Percentiles rank a stretch among this genome's conserved stretches.
phyloP scores from a whole-genome alignment of 2,329 filamentous ascomycete species.

The Xylariales sp. region DNA sequence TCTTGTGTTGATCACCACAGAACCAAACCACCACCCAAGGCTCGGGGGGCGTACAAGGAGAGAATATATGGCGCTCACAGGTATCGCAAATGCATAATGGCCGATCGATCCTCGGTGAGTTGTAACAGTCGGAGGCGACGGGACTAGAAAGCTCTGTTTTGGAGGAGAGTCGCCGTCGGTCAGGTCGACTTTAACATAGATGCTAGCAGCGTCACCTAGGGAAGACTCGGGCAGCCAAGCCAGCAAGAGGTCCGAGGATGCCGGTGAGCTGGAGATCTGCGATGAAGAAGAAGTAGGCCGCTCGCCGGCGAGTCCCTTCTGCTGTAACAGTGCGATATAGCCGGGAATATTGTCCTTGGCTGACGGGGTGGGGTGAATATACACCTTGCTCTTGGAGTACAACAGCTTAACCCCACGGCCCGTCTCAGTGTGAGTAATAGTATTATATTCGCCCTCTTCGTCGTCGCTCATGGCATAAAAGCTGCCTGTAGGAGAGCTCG shows the following conservation, averaged over 20 bases:
- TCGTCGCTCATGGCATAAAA: conserved; percentile 98
- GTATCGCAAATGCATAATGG: conserved; percentile 90
- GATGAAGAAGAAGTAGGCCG: conserved; percentile 59
- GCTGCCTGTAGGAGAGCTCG: conserved; percentile 81
- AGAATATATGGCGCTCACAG: conserved; percentile 89
- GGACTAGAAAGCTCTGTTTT: conserved; percentile 88
- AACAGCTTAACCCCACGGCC: conserved; percentile 91
- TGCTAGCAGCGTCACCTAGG: conserved; percentile 84
- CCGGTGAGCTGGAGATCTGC: conserved; percentile 55
- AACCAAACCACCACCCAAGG: conserved; percentile 98
- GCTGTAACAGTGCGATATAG: conserved; percentile 92
- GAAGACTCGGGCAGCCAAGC: conserved; percentile 94
- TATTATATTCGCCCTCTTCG: conserved; percentile 94
- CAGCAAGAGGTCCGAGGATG: conserved; percentile 81
- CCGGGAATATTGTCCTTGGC: conserved; percentile 96
- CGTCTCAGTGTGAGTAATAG: conserved; percentile 81
- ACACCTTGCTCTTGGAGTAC: conserved; percentile 98
- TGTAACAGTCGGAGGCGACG: conserved; percentile 87
- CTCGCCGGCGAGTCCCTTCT: conserved; percentile 69
- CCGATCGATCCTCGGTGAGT: conserved; percentile 77
- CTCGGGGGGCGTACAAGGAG: conserved; percentile 91
- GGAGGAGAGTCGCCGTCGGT: conserved; percentile 83
- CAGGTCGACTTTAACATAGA: conserved; percentile 96
- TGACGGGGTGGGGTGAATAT: conserved; percentile 92
- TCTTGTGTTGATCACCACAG: conserved; percentile 89